A percentile compares a stretch with the other conserved stretches of the same genome.
These are phyloP conservation scores for Heimioporus retisporus DNA, from an alignment of 1,284 basidiomycete genomes.

Conservation along the genomic window DNA sequence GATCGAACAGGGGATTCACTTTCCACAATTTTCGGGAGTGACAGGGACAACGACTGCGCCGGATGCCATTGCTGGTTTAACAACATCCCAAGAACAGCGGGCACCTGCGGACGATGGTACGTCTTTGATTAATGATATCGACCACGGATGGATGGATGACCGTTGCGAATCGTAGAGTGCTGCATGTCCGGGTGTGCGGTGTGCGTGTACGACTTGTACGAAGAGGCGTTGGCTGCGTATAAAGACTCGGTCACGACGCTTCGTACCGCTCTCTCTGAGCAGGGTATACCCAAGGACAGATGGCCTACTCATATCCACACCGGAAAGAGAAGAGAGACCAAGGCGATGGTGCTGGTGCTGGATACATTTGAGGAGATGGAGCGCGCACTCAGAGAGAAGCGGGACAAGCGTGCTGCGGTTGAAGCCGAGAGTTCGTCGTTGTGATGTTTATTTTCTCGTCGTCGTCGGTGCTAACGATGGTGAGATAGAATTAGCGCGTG, in stretches of 20 bases:
- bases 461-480: slow-evolving; percentile 18
- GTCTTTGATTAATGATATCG: not conserved
- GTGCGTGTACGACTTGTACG: slow-evolving; percentile 91
- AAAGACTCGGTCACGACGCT: slow-evolving; percentile 64
- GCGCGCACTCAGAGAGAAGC: slow-evolving; percentile 59
- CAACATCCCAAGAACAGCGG: slow-evolving; percentile 68
- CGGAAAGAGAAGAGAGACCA: slow-evolving; percentile 26
- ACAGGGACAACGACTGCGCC: slow-evolving; percentile 6
- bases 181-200: slow-evolving; percentile 94
- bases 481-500: not conserved
- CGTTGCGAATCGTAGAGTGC: slow-evolving; percentile 66
- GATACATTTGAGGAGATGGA: slow-evolving; percentile 79
- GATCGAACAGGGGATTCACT: too few relatives aligned
- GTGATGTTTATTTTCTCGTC: slow-evolving; percentile 16
- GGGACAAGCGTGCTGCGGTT: slow-evolving; percentile 35
- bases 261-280: slow-evolving; percentile 57
- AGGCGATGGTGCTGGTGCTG: slow-evolving; percentile 51
- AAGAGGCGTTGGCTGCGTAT: slow-evolving; percentile 80
- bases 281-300: slow-evolving; percentile 63
- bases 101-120: slow-evolving; percentile 72
- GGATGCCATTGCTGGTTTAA: slow-evolving; percentile 56
- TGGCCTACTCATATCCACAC: slow-evolving; percentile 70
- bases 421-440: slow-evolving; percentile 51
- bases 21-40: too few relatives aligned
- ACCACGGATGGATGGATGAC: too few relatives aligned